These are phyloP conservation scores for Colletotrichum limetticola DNA, from an alignment of 2,329 filamentous ascomycete genomes.

Conservation along the genomic window DNA sequence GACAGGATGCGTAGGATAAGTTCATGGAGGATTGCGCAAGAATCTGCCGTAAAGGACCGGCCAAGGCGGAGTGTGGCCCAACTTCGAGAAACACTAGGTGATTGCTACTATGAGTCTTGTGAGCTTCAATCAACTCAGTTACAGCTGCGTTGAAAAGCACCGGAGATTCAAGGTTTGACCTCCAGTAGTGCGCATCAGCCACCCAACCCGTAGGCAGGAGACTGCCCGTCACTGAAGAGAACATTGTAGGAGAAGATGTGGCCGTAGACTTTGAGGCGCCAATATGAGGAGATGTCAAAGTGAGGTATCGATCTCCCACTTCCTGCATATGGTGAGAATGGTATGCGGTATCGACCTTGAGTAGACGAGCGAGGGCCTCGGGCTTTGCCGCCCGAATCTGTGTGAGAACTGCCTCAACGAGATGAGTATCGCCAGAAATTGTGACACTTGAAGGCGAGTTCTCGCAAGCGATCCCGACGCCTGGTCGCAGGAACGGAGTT, in stretches of 20 bases:
- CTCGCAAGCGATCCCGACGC: conserved; percentile 38
- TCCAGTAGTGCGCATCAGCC: conserved; percentile 27
- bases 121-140: conserved; percentile 1
- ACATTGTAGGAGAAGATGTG: background rate
- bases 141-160: conserved; percentile 31
- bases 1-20: conserved; percentile 51
- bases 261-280: background rate
- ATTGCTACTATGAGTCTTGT: conserved; percentile 10
- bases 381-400: conserved; percentile 34
- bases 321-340: conserved; percentile 40
- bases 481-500: background rate
- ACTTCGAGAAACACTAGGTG: conserved; percentile 40
- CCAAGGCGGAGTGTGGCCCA: conserved; percentile 27
- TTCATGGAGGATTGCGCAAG: conserved; percentile 44
- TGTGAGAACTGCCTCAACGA: conserved; percentile 33
- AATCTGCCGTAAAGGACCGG: conserved; percentile 24
- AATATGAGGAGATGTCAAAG: conserved; percentile 3
- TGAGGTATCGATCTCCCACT: conserved; percentile 1
- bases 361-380: conserved; percentile 36
- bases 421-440: conserved; percentile 37
- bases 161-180: conserved; percentile 28
- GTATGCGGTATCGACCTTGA: conserved; percentile 44
- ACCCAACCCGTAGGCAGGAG: background rate
- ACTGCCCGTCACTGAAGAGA: background rate
- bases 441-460: conserved; percentile 41